Percentiles rank a stretch among this genome's conserved stretches.
Conservation (phyloP, 495 filamentous ascomycete species). For the Barbatosphaeria neglecta region DNA sequence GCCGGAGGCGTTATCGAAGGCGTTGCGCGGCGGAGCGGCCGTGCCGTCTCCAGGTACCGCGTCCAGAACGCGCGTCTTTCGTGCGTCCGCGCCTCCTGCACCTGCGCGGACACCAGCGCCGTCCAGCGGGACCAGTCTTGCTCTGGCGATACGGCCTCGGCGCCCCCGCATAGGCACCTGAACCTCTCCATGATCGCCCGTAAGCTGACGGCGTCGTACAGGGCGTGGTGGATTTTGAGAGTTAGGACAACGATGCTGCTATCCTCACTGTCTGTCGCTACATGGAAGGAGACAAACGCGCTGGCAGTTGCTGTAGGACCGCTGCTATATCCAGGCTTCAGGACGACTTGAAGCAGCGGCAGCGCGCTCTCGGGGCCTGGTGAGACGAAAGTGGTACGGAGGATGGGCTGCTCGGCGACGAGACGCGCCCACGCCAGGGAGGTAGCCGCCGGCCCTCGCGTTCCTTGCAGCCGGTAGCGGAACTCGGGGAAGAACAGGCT, state of each 20-base stretch:
- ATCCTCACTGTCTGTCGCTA: background rate
- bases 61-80: constrained; percentile 40
- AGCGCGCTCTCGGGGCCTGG: constrained; percentile 21
- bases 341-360: constrained; percentile 44
- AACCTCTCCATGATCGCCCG: constrained; percentile 33
- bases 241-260: constrained; percentile 15
- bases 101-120: constrained; percentile 5
- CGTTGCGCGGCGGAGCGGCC: background rate
- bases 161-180: constrained; percentile 7
- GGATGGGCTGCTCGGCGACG: constrained; percentile 38
- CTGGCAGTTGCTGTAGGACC: background rate
- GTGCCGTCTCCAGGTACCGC: constrained; percentile 29
- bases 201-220: constrained; percentile 68
- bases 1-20: background rate
- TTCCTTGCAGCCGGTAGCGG: constrained; percentile 30
- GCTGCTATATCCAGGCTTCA: constrained; percentile 13
- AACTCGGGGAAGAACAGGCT: constrained; percentile 54
- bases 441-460: constrained; percentile 22
- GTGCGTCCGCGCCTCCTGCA: constrained; percentile 1
- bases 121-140: constrained; percentile 8
- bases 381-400: constrained; percentile 51
- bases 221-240: constrained; percentile 58
- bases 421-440: constrained; percentile 44
- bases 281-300: constrained; percentile 5
- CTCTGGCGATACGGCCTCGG: background rate